Evolutionary conservation across 768 basidiomycete species (phyloP), one percentile per base, ranked within the genome.

Genomic region (Russula ochroleuca): DNA sequence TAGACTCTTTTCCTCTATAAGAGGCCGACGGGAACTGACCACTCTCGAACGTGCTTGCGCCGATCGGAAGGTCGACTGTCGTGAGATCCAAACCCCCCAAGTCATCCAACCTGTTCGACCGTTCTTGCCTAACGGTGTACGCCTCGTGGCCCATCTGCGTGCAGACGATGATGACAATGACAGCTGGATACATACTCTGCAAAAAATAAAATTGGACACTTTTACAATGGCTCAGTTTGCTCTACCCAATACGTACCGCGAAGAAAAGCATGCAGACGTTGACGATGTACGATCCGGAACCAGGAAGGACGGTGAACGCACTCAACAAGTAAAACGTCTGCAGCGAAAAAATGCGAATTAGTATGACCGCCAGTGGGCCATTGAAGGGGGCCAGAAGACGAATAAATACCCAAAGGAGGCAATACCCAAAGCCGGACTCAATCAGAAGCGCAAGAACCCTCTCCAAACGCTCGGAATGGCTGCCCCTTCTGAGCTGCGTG

Each of bases 151-250:
- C 41, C 2, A 52, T 65, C 49, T 61, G 64, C 54, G 23, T 37
- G 25, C 59, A 65, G 21, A 61, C 64, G 15, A 65, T 61, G 41
- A 61, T 51, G 8, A 61, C 43, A 41, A 65, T 51, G 54, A 61
- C 14, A 25, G 59, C 59, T 3, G 64, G 64, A n/a, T 65, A 65
- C 64, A 56, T 65, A 21, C 64, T 61, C 64, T 63, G 17, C 14
- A 52, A 25, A 31, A 17, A n/a, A 40, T 11, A 51, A 31, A 28
- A 33, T 11, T 2, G 21, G 41, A 53, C 25, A 52, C n/a, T n/a
- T 49, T 40, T 23, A 52, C 50, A 31, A 31, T 19, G 21, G n/a
- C n/a, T 8, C 37, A 13, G 11, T 10, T 13, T 31, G 33, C 5
- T 17, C 15, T 17, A 40, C 25, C 10, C 9, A n/a, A 38, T 49